Evolutionary conservation across 495 filamentous ascomycete genomes (phyloP), one percentile per base, ranked within the genome.

Genomic region (Rusavskia elegans): DNA sequence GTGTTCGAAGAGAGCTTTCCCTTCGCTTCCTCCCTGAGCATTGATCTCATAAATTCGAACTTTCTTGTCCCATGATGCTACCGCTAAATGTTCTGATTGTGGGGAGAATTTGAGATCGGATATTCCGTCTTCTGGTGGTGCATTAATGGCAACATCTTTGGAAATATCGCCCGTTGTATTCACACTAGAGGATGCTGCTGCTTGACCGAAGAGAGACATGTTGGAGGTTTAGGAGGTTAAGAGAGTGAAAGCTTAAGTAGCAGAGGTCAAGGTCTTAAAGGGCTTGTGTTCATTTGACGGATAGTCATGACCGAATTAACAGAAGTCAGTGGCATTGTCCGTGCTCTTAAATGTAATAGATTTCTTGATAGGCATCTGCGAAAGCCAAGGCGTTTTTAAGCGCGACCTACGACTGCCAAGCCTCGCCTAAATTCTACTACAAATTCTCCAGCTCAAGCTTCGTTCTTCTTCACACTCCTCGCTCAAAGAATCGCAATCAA

Each of bases 401-500:
- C 32, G 32, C 32, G 32, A 35, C 32, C 32, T 0, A 14, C 8
- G 0, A 10, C 10, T 11, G 32, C 32, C 32, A 35, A 35, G 32
- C 32, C 32, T 35, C 32, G 32, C 32, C 32, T 35, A 35, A 35
- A 35, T 10, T 35, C 7, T 7, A 3, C 9, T 35, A 35, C 3
- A 35, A 35, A 8, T 7, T 35, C 32, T 35, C 32, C 25, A 27
- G 4, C 10, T 35, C 32, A 3, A 14, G 0, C 32, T 2, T 14
- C 16, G 19, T 58, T 59, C 46, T 32, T 38, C 41, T 3, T 49
- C 35, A 38, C 44, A 79, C 83, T 83, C 79, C 87, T 95, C 89
- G 90, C 79, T 87, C 90, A 80, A 95, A 89, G 83, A 85, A 94
- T 96, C 92, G 92, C 89, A 87, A 79, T 93, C 89, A 83, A 94